Base-by-base conservation (phyloP, 257 asterid genomes). In the Solanum virginianum region DNA sequence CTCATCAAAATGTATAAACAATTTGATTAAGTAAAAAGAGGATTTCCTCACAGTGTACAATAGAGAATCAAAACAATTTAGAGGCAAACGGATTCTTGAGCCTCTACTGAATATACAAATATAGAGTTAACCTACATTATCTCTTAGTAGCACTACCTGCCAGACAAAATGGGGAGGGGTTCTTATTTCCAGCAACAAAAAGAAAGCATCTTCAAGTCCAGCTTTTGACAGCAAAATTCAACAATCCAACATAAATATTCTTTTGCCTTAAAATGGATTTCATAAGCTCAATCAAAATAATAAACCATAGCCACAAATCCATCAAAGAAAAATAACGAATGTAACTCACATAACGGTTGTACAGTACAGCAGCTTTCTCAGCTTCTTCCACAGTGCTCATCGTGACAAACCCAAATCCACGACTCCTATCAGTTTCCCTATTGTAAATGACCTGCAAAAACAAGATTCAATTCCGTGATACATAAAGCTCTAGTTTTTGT, bases 331-430 rank as follows among this genome's bases (percentile, higher is more conserved):
- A 15, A 6, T 22, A 43, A 41, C 2, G 41, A 66, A 68, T 65
- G 22, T 47, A 85, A 93, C 99, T 92, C 88, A 97, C 99, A 89
- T 89, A 94, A 20, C 93, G 89, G 88, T 93, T 83, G 88, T 92
- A 94, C 92, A 92, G 83, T 70, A 92, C 97, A 69, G 93, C 95
- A 85, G 99, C 99, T 79, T 90, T 93, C 54, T 94, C 98, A 84
- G 98, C 98, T 91, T 97, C 98, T 87, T 92, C 98, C 70, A 90
- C 94, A 11, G 95, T 92, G 79, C 95, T 89, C 99, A 97, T 95
- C 0, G 99, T 91, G 86, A 97, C 98, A 85, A 97, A 97, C n/a
- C 94, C 99, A 8, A 97, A 97, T 39, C 99, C 99, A 65, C 97
- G 89, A 87, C 99, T 97, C 93, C 81, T 91, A 18, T 86, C 97